phyloP scores from a whole-genome alignment of 2,329 filamentous ascomycete genomes.

The Arthrocladium fulminans region DNA sequence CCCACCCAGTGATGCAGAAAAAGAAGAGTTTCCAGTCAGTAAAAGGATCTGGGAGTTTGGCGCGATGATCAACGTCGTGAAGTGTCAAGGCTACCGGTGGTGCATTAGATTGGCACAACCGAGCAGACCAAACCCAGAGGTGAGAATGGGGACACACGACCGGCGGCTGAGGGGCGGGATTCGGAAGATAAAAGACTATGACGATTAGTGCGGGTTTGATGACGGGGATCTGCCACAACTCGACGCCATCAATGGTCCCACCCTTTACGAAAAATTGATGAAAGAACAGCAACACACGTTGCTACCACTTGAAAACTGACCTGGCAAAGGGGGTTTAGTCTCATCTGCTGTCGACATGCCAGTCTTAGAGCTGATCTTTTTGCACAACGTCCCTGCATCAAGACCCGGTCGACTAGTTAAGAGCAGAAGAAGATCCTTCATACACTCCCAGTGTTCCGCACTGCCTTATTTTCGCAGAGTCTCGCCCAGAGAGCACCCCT shows the following conservation, averaged over 20 bases:
- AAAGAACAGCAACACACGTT: too few relatives aligned
- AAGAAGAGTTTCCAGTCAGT: not conserved
- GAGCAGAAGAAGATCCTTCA: too few relatives aligned
- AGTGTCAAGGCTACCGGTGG: slow-evolving; percentile 6
- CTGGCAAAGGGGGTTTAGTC: too few relatives aligned
- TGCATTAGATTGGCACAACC: slow-evolving; percentile 3
- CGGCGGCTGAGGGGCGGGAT: slow-evolving; percentile 7
- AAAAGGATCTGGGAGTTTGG: not conserved
- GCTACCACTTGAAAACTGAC: too few relatives aligned
- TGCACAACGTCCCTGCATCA: too few relatives aligned
- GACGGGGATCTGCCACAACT: slow-evolving; percentile 1
- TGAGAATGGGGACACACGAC: not conserved
- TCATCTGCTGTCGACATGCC: too few relatives aligned
- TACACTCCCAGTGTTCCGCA: too few relatives aligned
- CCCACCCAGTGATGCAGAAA: too few relatives aligned
- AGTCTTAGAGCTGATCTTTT: too few relatives aligned
- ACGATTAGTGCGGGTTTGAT: slow-evolving; percentile 8
- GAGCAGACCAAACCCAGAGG: slow-evolving; percentile 3
- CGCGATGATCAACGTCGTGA: slow-evolving; percentile 1
- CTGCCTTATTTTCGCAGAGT: not conserved
- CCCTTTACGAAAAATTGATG: too few relatives aligned
- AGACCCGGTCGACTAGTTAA: too few relatives aligned
- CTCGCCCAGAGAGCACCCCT: too few relatives aligned
- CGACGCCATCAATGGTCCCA: slow-evolving; percentile 1
- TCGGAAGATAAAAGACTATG: slow-evolving; percentile 5